Percentiles rank a stretch among this genome's conserved stretches.
These are phyloP conservation scores for Sorghum bicolor DNA, from an alignment of 176 grass and related monocot species.

Conservation along the genomic window DNA sequence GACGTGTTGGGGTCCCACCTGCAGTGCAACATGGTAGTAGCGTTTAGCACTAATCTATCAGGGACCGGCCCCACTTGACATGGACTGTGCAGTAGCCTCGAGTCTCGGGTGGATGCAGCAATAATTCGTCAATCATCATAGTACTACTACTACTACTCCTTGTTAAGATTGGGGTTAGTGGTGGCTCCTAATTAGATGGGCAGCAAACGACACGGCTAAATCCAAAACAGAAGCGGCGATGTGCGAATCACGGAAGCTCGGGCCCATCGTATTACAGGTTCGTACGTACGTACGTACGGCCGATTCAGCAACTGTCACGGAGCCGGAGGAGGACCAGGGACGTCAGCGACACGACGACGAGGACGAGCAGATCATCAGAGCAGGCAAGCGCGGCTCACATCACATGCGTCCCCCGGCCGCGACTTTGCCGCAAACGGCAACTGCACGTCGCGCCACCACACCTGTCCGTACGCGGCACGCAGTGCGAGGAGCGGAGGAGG, in stretches of 20 bases:
- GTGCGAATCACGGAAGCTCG: not conserved
- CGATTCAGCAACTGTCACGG: not conserved
- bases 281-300: not conserved
- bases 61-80: not conserved
- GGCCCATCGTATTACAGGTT: not conserved
- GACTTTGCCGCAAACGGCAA: constrained; percentile 26
- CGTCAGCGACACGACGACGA: not conserved
- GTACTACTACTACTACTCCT: not conserved
- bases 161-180: constrained; percentile 27
- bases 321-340: not conserved
- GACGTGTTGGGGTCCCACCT: constrained; percentile 92
- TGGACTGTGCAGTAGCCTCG: not conserved
- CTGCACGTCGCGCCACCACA: not conserved
- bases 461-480: not conserved
- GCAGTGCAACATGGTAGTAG: too few relatives aligned
- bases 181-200: constrained; percentile 6
- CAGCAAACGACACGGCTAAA: constrained; percentile 11
- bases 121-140: constrained; percentile 23
- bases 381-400: constrained; percentile 18
- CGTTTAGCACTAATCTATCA: too few relatives aligned
- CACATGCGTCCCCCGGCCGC: not conserved
- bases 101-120: not conserved
- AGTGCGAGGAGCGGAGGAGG: not conserved
- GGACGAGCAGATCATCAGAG: not conserved
- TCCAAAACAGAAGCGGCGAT: constrained; percentile 31